A percentile compares a stretch with the other conserved stretches of the same genome.
phyloP scores from a whole-genome alignment of 495 filamentous ascomycete genomes.

The Penicillium chermesinum region DNA sequence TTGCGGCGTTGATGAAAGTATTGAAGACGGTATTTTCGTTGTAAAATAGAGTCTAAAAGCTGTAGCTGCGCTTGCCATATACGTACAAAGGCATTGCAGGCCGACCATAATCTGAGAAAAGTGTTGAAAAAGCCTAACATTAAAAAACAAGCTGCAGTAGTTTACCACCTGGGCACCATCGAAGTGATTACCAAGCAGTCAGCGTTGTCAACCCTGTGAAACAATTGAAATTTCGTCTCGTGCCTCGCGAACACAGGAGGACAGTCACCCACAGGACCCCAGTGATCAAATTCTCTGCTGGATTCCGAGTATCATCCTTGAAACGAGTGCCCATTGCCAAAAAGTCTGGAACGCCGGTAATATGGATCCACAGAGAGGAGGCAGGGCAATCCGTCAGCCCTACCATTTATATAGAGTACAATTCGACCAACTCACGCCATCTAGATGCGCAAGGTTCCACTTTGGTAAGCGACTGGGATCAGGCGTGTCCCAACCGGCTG shows the following conservation, averaged over 20 bases:
- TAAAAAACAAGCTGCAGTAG: too few species aligned
- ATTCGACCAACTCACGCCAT: too few species aligned
- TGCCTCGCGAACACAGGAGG: constrained; percentile 18
- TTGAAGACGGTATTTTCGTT: too few species aligned
- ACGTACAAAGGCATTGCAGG: too few species aligned
- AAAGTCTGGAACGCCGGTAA: background rate
- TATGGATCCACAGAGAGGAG: background rate
- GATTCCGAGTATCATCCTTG: constrained; percentile 11
- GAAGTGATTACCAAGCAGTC: constrained; percentile 7
- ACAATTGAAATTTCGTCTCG: constrained; percentile 22
- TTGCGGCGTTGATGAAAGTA: too few species aligned
- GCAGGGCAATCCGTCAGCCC: background rate
- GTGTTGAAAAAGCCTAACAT: background rate
- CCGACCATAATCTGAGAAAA: too few species aligned
- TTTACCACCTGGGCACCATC: background rate
- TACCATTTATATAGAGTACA: background rate
- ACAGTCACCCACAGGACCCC: constrained; percentile 20
- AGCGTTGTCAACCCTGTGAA: constrained; percentile 8
- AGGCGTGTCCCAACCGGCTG: constrained; percentile 8
- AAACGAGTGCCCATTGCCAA: background rate
- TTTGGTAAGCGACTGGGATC: constrained; percentile 2
- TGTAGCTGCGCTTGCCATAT: too few species aligned
- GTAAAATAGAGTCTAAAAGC: too few species aligned
- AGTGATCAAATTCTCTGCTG: constrained; percentile 21
- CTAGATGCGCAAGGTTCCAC: background rate